Evolutionary conservation across 2,329 filamentous ascomycete genomes (phyloP), one percentile per base, ranked within the genome.

Genomic region (Nakataea oryzae): DNA sequence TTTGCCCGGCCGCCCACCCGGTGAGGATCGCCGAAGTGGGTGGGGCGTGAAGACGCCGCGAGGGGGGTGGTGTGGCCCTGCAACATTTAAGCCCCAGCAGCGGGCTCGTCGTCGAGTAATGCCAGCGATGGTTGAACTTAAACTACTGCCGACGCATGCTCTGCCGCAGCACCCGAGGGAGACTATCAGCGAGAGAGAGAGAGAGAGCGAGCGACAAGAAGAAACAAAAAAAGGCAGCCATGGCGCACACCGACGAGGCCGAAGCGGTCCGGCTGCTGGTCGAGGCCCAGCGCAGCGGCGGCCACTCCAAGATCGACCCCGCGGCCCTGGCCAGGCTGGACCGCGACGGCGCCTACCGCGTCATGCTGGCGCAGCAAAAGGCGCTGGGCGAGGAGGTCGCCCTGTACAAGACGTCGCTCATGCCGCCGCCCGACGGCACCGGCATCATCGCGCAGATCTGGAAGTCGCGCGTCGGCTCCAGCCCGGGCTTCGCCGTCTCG

Each of bases 401-500:
- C 13, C 47, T 60, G 27, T 54, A 54, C 59, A 60, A 60, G 47
- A 54, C 41, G 17, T 21, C 30, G 24, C 47, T 60, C 8, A 27
- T 30, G n/a, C 24, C 9, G n/a, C 24, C 9, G 12, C 59, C 59
- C 34, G 50, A 60, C 27, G 59, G 59, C 47, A 28, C 50, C 3
- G 59, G 59, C 7, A 47, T 55, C 24, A 47, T 47, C n/a, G 50
- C 59, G 11, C 59, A 41, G 21, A 60, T 60, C 59, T 60, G 47
- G 41, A 29, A 30, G 27, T 60, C 59, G 9, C 50, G 59, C 47
- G 50, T 60, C 59, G 50, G 59, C 26, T 27, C 29, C 21, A 60
- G 59, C 59, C 50, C 59, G 26, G 41, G 24, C 59, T 60, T 30
- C 26, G 3, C 11, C 41, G 24, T 60, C 11, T n/a, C 59, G 26